Base-by-base conservation (phyloP, 208 protist species). In the Naegleria fowleri region DNA sequence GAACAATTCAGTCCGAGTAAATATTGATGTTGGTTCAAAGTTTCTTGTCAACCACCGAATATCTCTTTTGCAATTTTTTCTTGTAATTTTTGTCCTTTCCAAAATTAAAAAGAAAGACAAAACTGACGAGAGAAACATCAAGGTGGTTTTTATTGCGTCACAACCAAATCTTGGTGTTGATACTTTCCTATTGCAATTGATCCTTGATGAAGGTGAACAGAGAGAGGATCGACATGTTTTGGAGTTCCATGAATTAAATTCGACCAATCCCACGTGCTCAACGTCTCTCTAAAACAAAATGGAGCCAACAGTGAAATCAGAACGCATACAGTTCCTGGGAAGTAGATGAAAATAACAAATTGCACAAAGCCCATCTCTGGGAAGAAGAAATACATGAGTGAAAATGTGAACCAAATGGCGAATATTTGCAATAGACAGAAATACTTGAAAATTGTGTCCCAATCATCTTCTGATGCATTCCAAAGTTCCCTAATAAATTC, bases 271-370 rank as follows among this genome's bases (percentile, higher is more conserved):
- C 55, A 67, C 4, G 6, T 4, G 19, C 55, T 67, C 19, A 67
- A 67, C 11, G 55, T 67, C 22, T 15, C 22, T n/a, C 29, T 83
- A 29, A 87, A 87, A 87, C 39, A 51, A 19, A 87, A 87, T 33
- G 83, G 83, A 4, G 83, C 83, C 33, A 87, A 33, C 4, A 87
- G 41, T 16, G 29, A 40, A 13, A 38, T 36, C 29, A 41, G 52
- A 22, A 87, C 19, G n/a, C 40, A 87, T 5, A 87, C 83, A 36
- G 83, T 87, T 36, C 83, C 83, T n/a, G 83, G 83, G 39, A 87
- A 87, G 41, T 87, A 87, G 6, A 87, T 52, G 41, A 48, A 51
- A 38, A 87, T 36, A 1, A 87, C 15, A 87, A 52, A 87, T 40
- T 87, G 40, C 15, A 87, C 41, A 51, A 52, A 87, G 25, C 43